Conservation (phyloP, 2,329 filamentous ascomycete species). For the Fusarium tupiense region DNA sequence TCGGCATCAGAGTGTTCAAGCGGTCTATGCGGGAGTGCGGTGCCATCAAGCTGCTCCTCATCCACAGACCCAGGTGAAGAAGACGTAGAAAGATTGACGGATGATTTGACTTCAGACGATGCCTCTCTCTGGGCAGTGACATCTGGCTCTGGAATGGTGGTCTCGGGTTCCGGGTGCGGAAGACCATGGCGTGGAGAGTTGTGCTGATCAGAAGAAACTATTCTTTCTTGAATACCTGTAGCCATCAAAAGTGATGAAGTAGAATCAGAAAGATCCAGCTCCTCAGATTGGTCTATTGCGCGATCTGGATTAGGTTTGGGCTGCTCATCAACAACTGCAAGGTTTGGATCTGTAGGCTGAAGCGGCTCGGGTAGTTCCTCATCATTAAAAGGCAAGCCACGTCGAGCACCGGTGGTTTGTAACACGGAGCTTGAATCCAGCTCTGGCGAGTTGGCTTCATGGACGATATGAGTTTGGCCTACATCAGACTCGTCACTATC, state of each 20-base stretch:
- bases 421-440: not conserved
- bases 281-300: not conserved
- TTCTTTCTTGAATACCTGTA: not conserved
- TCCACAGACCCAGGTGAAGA: not conserved
- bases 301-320: not conserved
- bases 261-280: not conserved
- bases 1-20: slow-evolving; percentile 1
- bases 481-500: not conserved
- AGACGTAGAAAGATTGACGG: not conserved
- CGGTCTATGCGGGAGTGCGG: not conserved
- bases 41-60: not conserved
- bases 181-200: not conserved
- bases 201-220: not conserved
- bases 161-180: not conserved
- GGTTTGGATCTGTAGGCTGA: not conserved
- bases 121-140: not conserved
- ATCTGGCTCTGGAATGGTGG: not conserved
- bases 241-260: not conserved
- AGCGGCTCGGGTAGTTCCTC: not conserved
- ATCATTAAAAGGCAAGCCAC: slow-evolving; percentile 4
- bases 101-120: not conserved
- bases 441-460: not conserved
- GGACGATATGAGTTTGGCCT: not conserved
- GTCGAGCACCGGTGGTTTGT: not conserved
- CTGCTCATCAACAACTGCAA: not conserved